These are phyloP conservation scores for Leptographium lundbergii DNA, from an alignment of 2,329 filamentous ascomycete genomes.

Conservation along the genomic window DNA sequence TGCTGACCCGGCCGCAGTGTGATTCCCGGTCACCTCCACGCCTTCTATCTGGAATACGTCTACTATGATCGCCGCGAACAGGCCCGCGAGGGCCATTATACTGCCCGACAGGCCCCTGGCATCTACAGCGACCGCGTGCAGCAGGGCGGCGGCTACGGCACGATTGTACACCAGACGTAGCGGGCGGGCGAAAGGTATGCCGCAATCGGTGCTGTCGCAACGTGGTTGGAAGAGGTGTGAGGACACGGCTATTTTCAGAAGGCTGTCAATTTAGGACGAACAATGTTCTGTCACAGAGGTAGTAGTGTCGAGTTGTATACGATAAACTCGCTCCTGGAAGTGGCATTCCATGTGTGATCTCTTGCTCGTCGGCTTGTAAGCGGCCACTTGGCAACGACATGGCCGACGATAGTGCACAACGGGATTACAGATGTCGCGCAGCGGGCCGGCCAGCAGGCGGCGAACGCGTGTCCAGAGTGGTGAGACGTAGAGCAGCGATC, in stretches of 20 bases:
- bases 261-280: too few relatives aligned
- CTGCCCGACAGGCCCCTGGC: slow-evolving; percentile 46
- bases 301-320: not conserved
- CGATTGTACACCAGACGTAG: slow-evolving; percentile 11
- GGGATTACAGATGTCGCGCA: not conserved
- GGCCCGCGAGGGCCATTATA: slow-evolving; percentile 41
- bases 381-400: not conserved
- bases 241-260: too few relatives aligned
- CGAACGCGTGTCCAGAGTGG: not conserved
- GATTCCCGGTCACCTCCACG: slow-evolving; percentile 66
- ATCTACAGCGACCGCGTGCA: slow-evolving; percentile 65
- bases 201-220: too few relatives aligned
- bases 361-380: not conserved
- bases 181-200: too few relatives aligned
- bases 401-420: not conserved
- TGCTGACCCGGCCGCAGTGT: slow-evolving; percentile 32
- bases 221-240: too few relatives aligned
- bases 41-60: slow-evolving; percentile 72
- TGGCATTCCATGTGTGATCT: not conserved
- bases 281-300: not conserved
- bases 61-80: slow-evolving; percentile 66
- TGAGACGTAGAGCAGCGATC: not conserved
- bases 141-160: slow-evolving; percentile 44
- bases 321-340: not conserved
- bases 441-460: not conserved